Evolutionary conservation across 1,284 basidiomycete genomes (phyloP).

Genomic region (Cystobasidium sp.): DNA sequence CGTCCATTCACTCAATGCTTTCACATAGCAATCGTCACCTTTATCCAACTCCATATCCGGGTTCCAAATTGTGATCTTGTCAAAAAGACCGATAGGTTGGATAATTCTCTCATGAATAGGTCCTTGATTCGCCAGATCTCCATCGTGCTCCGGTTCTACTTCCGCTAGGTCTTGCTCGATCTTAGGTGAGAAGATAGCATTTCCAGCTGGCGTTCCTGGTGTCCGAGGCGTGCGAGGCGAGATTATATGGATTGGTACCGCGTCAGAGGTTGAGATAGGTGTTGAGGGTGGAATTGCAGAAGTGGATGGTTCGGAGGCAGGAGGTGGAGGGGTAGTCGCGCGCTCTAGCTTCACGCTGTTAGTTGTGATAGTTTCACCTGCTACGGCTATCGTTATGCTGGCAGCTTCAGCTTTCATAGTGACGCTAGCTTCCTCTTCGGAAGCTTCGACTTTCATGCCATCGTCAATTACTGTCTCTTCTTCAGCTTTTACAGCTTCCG

Average conservation of each 20-base stretch:
- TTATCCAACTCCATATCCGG: constrained; percentile 34
- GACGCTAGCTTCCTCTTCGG: background rate
- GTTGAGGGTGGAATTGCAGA: constrained; percentile 5
- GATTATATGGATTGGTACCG: constrained; percentile 9
- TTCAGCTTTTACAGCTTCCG: background rate
- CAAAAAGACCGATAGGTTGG: constrained; percentile 10
- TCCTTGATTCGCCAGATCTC: background rate
- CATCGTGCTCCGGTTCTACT: background rate
- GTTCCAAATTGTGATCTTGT: constrained; percentile 37
- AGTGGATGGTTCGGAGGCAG: background rate
- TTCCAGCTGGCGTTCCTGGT: background rate
- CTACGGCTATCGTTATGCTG: background rate
- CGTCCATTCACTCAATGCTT: constrained; percentile 34
- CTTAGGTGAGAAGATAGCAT: background rate
- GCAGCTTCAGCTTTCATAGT: background rate
- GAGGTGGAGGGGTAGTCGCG: background rate
- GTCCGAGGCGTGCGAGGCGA: constrained; percentile 18
- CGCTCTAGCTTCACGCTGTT: constrained; percentile 14
- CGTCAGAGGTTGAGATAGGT: constrained; percentile 2
- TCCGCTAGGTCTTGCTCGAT: background rate
- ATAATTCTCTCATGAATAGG: constrained; percentile 16
- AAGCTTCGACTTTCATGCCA: background rate
- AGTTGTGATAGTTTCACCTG: constrained; percentile 1
- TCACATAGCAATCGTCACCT: constrained; percentile 36
- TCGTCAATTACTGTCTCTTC: background rate